These are phyloP conservation scores for Peronospora belbahrii DNA, from an alignment of 352 stramenopile species.

Conservation along the genomic window DNA sequence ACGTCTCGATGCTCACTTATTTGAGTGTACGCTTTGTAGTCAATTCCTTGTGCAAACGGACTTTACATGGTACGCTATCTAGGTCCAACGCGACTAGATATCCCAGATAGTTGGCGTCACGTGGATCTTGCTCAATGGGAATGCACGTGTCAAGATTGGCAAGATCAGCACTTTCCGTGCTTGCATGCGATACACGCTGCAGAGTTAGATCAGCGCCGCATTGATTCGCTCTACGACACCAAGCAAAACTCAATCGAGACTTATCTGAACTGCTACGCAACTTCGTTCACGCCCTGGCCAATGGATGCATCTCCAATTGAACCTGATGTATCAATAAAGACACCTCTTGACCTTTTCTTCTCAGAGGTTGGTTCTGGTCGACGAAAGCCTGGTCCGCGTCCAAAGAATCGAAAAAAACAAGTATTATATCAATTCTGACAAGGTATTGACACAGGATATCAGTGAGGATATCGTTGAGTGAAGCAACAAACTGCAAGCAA, in stretches of 20 bases:
- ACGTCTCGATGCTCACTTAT: constrained; percentile 3
- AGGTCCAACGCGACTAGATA: constrained; percentile 40
- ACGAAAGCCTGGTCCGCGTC: constrained; percentile 51
- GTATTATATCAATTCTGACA: background rate
- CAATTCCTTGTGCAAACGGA: constrained; percentile 69
- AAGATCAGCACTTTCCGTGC: constrained; percentile 69
- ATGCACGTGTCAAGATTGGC: constrained; percentile 76
- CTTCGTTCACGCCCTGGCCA: constrained; percentile 54
- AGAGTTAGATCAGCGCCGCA: constrained; percentile 60
- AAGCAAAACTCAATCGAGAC: constrained; percentile 64
- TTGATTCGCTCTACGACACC: constrained; percentile 64
- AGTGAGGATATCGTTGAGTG: no score
- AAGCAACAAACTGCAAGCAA: background rate
- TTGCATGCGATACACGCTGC: constrained; percentile 68
- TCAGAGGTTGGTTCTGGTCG: constrained; percentile 40
- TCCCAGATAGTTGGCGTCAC: constrained; percentile 66
- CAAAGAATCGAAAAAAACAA: constrained; percentile 29
- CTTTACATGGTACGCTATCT: constrained; percentile 75
- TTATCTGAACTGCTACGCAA: constrained; percentile 51
- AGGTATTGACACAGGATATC: background rate
- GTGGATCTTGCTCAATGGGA: constrained; percentile 71
- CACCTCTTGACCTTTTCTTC: constrained; percentile 59
- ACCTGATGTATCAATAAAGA: constrained; percentile 43
- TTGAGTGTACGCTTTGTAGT: constrained; percentile 25
- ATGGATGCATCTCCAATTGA: constrained; percentile 41